These are phyloP conservation scores for Fusarium ambrosium DNA, from an alignment of 2,329 filamentous ascomycete species.

Conservation along the genomic window DNA sequence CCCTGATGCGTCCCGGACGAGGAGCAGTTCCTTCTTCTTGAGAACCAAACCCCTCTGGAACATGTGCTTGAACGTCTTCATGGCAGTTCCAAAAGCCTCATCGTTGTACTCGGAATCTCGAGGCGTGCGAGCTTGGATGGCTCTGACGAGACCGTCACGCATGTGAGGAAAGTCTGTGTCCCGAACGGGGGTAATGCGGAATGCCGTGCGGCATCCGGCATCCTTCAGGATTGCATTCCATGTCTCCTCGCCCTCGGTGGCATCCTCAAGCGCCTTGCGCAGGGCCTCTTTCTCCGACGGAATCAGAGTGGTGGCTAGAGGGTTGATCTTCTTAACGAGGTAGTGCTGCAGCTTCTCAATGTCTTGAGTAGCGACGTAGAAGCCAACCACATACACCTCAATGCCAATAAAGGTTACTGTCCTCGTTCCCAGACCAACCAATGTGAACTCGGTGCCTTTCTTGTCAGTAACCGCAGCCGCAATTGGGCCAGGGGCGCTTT, in stretches of 20 bases:
- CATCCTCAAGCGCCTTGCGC: conserved; percentile 77
- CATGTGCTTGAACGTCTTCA: conserved; percentile 84
- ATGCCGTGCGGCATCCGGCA: conserved; percentile 78
- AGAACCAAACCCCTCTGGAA: conserved; percentile 86
- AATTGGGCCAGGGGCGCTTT: conserved; percentile 50
- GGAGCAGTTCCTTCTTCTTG: conserved; percentile 82
- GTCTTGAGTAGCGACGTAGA: conserved; percentile 89
- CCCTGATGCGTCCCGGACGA: conserved; percentile 77
- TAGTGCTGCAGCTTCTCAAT: conserved; percentile 83
- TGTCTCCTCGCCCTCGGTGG: conserved; percentile 75
- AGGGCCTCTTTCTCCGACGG: conserved; percentile 83
- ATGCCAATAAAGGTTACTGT: conserved; percentile 91
- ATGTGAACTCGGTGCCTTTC: conserved; percentile 79
- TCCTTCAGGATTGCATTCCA: conserved; percentile 80
- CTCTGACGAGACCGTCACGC: conserved; percentile 90
- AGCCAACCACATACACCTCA: conserved; percentile 93
- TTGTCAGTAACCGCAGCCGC: conserved; percentile 55
- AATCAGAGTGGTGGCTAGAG: conserved; percentile 85
- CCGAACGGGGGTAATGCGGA: conserved; percentile 89
- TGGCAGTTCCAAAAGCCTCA: conserved; percentile 80
- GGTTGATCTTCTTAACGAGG: conserved; percentile 81
- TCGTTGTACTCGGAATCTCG: conserved; percentile 71
- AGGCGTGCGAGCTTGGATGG: conserved; percentile 80
- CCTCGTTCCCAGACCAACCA: conserved; percentile 88
- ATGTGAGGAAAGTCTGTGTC: conserved; percentile 96